Conservation (phyloP, 2,329 filamentous ascomycete genomes). For the Talaromyces atroroseus region DNA sequence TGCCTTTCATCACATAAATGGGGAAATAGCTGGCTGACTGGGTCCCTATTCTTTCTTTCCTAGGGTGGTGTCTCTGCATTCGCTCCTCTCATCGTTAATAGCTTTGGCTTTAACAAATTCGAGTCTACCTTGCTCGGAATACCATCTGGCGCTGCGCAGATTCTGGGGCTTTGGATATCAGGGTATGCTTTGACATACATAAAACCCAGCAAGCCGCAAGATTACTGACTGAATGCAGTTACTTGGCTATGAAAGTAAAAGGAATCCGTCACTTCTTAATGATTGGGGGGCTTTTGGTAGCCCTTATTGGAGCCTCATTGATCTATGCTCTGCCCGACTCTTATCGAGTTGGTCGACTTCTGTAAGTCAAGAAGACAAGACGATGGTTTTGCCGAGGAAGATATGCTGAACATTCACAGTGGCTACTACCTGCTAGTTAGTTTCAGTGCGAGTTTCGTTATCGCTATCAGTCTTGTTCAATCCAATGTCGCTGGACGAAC, state of each 20-base stretch:
- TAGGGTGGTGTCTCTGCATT: slow-evolving; percentile 31
- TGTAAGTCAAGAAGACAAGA: not conserved
- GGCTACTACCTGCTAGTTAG: slow-evolving; percentile 7
- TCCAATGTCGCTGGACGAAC: slow-evolving; percentile 43
- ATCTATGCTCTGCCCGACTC: slow-evolving; percentile 66
- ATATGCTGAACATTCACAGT: slow-evolving; percentile 26
- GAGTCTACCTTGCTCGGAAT: slow-evolving; percentile 63
- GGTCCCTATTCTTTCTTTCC: not conserved
- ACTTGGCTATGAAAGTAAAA: not conserved
- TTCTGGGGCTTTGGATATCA: slow-evolving; percentile 48
- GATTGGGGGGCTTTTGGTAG: slow-evolving; percentile 43
- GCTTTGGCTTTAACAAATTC: slow-evolving; percentile 57
- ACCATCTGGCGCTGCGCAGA: slow-evolving; percentile 60
- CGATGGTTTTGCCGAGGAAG: slow-evolving; percentile 52
- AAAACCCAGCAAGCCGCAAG: not conserved
- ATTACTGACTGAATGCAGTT: slow-evolving; percentile 37
- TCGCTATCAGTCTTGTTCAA: slow-evolving; percentile 29
- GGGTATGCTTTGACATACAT: not conserved
- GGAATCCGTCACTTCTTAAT: not conserved
- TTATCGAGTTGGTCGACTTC: slow-evolving; percentile 35
- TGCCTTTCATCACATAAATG: not conserved
- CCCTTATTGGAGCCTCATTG: slow-evolving; percentile 64
- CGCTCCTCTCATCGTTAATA: slow-evolving; percentile 56
- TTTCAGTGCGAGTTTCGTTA: slow-evolving; percentile 32
- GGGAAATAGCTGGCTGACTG: slow-evolving; percentile 7